phyloP scores from a whole-genome alignment of 345 rosid genomes.

The Bruguiera sexangula region DNA sequence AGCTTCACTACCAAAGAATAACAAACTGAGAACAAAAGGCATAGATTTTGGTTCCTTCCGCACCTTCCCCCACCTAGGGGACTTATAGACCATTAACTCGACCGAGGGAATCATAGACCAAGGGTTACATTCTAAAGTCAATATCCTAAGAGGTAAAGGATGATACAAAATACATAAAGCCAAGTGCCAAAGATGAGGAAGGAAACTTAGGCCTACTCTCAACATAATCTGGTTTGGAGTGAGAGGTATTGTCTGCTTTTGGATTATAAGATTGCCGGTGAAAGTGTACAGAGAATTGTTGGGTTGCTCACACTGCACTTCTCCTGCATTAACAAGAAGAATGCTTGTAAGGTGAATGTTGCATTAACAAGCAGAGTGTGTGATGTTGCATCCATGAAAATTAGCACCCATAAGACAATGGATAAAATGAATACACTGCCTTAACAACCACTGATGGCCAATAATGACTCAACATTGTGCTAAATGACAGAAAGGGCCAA shows the following conservation, averaged over 20 bases:
- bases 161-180: constrained; percentile 6
- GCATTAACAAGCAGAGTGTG: background rate
- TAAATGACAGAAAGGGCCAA: no score
- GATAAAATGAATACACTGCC: background rate
- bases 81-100: no score
- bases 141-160: background rate
- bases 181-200: constrained; percentile 6
- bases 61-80: no score
- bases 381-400: background rate
- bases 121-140: no score
- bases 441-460: background rate
- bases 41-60: no score
- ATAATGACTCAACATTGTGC: no score
- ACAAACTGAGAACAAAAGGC: constrained; percentile 1
- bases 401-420: background rate
- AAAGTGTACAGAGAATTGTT: constrained; percentile 97
- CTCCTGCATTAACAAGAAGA: constrained; percentile 59
- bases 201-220: constrained; percentile 54
- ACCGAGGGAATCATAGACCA: no score
- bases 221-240: constrained; percentile 88
- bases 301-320: constrained; percentile 98
- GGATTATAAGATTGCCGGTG: constrained; percentile 87
- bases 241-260: constrained; percentile 88
- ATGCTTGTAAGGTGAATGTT: constrained; percentile 3
- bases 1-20: constrained; percentile 17